A percentile compares a stretch with the other conserved stretches of the same genome.
Conservation (phyloP, 805 yeast species). For the Wickerhamomyces canadensis region DNA sequence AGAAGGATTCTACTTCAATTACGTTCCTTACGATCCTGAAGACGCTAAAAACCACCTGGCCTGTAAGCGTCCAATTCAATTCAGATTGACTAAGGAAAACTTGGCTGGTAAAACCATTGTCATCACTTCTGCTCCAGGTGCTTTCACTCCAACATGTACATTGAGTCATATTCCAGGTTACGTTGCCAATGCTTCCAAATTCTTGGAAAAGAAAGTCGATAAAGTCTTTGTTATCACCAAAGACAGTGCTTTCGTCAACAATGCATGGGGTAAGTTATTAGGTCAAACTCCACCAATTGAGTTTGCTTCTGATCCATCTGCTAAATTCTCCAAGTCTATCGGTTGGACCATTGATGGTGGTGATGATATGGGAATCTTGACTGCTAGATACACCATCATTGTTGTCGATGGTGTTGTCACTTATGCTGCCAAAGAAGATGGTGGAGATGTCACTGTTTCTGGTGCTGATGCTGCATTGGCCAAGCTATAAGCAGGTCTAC, state of each 20-base stretch:
- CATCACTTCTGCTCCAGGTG: constrained; percentile 78
- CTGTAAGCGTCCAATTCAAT: constrained; percentile 21
- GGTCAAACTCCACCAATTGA: constrained; percentile 29
- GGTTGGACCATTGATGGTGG: constrained; percentile 56
- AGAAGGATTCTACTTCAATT: constrained; percentile 23
- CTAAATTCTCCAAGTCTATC: constrained; percentile 49
- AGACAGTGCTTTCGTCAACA: constrained; percentile 66
- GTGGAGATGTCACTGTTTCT: constrained; percentile 21
- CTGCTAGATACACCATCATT: constrained; percentile 68
- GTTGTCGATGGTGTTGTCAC: constrained; percentile 52
- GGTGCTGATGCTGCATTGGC: constrained; percentile 25
- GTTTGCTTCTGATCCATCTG: constrained; percentile 66
- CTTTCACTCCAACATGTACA: constrained; percentile 81
- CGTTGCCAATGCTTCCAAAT: constrained; percentile 41
- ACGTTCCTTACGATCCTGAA: constrained; percentile 23
- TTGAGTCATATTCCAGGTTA: constrained; percentile 68
- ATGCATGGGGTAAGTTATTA: constrained; percentile 55
- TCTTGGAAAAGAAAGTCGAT: constrained; percentile 57
- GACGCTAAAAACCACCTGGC: constrained; percentile 22
- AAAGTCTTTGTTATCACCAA: constrained; percentile 54
- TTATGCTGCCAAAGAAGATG: constrained; percentile 36
- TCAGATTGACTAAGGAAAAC: constrained; percentile 21
- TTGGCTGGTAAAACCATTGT: constrained; percentile 37
- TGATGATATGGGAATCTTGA: constrained; percentile 51
- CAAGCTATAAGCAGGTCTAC: constrained; percentile 12